These are phyloP conservation scores for Chaetoceros tenuissimus DNA, from an alignment of 108 stramenopile species.

Conservation along the genomic window DNA sequence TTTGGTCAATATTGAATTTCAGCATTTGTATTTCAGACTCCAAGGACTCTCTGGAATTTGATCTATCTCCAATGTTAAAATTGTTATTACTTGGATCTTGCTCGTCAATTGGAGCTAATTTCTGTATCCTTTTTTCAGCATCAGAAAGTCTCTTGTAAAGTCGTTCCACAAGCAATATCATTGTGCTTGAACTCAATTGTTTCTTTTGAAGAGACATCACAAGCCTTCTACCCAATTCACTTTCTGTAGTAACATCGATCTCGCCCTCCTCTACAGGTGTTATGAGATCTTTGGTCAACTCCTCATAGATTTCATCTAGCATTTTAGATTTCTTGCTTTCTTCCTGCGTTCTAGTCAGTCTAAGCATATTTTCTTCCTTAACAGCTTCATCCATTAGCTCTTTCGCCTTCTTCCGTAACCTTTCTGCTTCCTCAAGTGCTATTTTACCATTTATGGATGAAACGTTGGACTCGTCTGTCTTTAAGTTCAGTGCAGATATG, in stretches of 20 bases:
- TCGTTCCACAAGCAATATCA: slow-evolving; percentile 37
- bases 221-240: slow-evolving; percentile 14
- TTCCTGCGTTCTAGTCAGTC: slow-evolving; percentile 8
- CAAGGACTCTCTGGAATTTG: not conserved
- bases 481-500: no score
- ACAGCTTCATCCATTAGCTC: slow-evolving; percentile 35
- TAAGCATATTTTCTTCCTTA: slow-evolving; percentile 29
- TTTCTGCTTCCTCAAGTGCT: slow-evolving; percentile 19
- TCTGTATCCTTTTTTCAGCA: not conserved
- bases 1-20: slow-evolving; percentile 19
- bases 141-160: slow-evolving; percentile 33
- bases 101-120: slow-evolving; percentile 9
- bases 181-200: slow-evolving; percentile 20
- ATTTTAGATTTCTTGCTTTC: slow-evolving; percentile 18
- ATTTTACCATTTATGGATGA: no score
- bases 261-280: not conserved
- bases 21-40: slow-evolving; percentile 12
- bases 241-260: not conserved
- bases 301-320: slow-evolving; percentile 22
- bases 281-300: slow-evolving; percentile 21
- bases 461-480: no score
- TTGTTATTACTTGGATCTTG: slow-evolving; percentile 19
- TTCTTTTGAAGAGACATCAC: slow-evolving; percentile 29
- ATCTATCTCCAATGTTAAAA: slow-evolving; percentile 16
- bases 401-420: slow-evolving; percentile 34